phyloP scores from a whole-genome alignment of 305 asterid genomes.

The Fraxinus ornus region DNA sequence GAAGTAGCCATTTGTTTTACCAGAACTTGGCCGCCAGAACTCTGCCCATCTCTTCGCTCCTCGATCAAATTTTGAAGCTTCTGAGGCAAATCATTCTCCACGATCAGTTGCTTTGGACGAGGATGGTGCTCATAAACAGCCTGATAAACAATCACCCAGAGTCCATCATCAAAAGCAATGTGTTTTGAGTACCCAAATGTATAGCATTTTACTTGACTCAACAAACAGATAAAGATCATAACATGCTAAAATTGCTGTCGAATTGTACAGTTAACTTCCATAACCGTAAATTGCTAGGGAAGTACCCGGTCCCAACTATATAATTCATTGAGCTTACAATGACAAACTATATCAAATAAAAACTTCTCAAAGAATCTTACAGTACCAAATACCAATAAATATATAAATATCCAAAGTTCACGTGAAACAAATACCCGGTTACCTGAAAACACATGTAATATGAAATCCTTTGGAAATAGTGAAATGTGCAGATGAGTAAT shows the following conservation, averaged over 20 bases:
- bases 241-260: background rate
- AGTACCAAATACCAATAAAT: background rate
- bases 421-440: background rate
- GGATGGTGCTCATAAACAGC: conserved; percentile 98
- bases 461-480: background rate
- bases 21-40: conserved; percentile 96
- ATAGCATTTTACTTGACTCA: background rate
- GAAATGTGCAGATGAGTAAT: background rate
- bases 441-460: background rate
- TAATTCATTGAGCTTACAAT: background rate
- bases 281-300: background rate
- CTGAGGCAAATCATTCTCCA: conserved; percentile 91
- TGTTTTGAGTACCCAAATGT: background rate
- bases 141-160: conserved; percentile 36
- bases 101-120: conserved; percentile 92
- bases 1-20: conserved; percentile 99
- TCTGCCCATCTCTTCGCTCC: conserved; percentile 97
- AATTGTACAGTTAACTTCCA: background rate
- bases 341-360: too few species aligned
- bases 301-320: background rate
- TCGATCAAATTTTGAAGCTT: conserved; percentile 89
- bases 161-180: background rate
- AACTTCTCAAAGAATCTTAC: background rate
- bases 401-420: background rate
- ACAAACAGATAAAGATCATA: background rate